phyloP scores from a whole-genome alignment of 2,329 filamentous ascomycete genomes.

The Colletotrichum brevisporum region DNA sequence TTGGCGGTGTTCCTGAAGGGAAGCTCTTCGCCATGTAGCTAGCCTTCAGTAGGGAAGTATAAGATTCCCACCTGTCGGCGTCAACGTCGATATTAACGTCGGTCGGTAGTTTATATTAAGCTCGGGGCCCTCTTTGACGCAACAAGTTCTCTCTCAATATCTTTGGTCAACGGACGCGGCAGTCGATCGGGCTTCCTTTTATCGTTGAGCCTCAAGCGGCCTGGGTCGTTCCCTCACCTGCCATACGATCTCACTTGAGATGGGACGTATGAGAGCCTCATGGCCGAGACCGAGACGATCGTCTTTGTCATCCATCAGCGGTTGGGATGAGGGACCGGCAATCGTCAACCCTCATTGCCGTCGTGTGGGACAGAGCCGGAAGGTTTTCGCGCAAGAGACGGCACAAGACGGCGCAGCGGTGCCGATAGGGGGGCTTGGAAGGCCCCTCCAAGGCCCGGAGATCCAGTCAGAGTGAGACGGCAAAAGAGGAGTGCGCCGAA shows the following conservation, averaged over 20 bases:
- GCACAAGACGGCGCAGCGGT: conserved; percentile 6
- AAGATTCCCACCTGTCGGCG: conserved; percentile 12
- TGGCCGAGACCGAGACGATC: background rate
- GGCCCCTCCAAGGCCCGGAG: background rate
- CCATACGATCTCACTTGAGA: conserved; percentile 35
- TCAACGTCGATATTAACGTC: conserved; percentile 19
- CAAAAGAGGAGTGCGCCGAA: conserved; percentile 21
- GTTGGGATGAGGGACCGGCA: background rate
- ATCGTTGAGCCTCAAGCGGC: background rate
- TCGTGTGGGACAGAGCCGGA: no score
- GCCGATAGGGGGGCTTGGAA: conserved; percentile 17
- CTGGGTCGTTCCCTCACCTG: conserved; percentile 2
- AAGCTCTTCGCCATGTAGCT: background rate
- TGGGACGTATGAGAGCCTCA: conserved; percentile 10
- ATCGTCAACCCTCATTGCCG: background rate
- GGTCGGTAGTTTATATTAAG: background rate
- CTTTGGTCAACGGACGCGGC: no score
- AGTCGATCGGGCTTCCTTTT: background rate
- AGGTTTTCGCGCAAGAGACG: no score
- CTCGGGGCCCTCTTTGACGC: background rate
- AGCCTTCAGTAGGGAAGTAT: background rate
- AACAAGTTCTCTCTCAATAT: no score
- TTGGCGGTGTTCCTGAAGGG: background rate
- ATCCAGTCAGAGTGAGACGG: conserved; percentile 12
- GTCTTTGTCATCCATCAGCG: background rate